Conservation (phyloP, 2,329 filamentous ascomycete species). For the Aphanocladium album region DNA sequence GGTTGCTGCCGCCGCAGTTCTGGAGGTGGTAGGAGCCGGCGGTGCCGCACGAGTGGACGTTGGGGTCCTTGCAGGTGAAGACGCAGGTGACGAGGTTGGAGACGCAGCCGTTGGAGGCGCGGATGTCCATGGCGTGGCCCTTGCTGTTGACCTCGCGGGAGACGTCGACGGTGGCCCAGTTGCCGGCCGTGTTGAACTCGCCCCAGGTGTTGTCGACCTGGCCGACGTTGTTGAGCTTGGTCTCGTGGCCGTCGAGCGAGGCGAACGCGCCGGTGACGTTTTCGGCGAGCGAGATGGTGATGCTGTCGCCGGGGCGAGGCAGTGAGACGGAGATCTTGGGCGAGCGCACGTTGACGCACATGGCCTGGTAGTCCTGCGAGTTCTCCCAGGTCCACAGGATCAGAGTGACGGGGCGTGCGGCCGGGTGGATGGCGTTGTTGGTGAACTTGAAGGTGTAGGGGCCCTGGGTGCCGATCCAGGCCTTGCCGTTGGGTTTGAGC, state of each 20-base stretch:
- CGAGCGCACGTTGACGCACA: not conserved
- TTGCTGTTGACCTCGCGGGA: not conserved
- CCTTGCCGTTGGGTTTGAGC: not conserved
- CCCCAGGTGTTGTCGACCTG: slow-evolving; percentile 39
- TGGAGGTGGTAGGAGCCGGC: not conserved
- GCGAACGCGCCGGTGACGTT: slow-evolving; percentile 34
- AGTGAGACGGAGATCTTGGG: not conserved
- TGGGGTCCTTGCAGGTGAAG: not conserved
- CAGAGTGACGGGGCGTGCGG: not conserved
- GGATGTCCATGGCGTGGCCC: not conserved
- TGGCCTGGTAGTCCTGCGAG: not conserved
- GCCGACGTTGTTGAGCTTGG: slow-evolving; percentile 27
- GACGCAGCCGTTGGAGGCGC: not conserved
- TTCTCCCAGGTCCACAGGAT: not conserved
- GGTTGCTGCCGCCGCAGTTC: not conserved
- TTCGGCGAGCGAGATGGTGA: not conserved
- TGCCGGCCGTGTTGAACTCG: slow-evolving; percentile 26
- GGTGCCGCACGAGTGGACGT: not conserved
- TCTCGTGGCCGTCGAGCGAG: slow-evolving; percentile 25
- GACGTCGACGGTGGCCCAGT: not conserved
- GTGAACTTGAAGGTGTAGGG: slow-evolving; percentile 4
- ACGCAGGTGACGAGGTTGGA: not conserved
- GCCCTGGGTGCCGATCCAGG: not conserved
- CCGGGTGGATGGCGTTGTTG: not conserved
- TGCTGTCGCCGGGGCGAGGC: not conserved